Evolutionary conservation across 1,139 yeast genomes (phyloP), one percentile per base, ranked within the genome.

Genomic region (Hyphopichia pseudoburtonii): DNA sequence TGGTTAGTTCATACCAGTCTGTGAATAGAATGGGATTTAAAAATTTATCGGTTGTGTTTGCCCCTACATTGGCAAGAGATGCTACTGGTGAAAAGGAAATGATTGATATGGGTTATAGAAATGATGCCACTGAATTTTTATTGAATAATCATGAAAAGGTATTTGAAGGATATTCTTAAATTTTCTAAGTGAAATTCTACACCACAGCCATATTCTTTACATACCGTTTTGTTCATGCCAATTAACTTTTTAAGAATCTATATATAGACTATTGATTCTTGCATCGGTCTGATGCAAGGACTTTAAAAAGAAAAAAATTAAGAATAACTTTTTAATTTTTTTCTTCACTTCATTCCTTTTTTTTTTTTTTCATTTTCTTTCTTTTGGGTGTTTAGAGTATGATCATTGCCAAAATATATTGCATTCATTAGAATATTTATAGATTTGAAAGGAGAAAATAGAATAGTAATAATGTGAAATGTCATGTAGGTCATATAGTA

Each of bases 61-160:
- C 97, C 0, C 98, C 99, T 2, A 89, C 97, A 3, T 66, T 92
- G 36, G 86, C 89, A 0, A 71, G 97, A 42, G 96, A 89, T 49
- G 69, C 73, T 43, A 75, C 81, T 18, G 95, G 96, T 4, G 89
- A 86, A 46, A 77, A 85, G 43, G 98, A 94, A 58, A 80, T 92
- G 62, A 55, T 72, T 37, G 98, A 92, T 56, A 89, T 89, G 88
- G 86, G 84, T 17, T 76, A 80, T 41, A 76, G 95, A 55, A 89
- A 88, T 50, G 85, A 79, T 35, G 79, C 84, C 26, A 84, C 95
- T 3, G 96, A 88, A 56, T 73, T 85, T 49, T 64, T 92, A 50
- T 74, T 90, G 44, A 77, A 73, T 38, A 71, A 85, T 47, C 75
- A 68, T 46, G 64, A 62, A 27, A 56, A 56, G 17, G 59, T 82